These are phyloP conservation scores for Nymphaea colorata DNA, from an alignment of 164 flowering plant species.

Conservation along the genomic window DNA sequence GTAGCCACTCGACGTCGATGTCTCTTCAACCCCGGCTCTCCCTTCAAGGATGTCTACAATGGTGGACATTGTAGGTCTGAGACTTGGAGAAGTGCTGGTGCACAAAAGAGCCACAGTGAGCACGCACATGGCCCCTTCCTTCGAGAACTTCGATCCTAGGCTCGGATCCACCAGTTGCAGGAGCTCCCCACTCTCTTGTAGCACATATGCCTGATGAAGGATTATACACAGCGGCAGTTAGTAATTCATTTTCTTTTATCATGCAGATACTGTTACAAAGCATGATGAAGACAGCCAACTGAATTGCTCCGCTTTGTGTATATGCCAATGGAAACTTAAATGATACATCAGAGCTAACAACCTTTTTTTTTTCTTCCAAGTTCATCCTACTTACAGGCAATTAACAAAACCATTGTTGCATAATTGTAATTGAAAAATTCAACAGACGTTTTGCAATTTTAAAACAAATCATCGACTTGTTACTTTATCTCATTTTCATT, in stretches of 20 bases:
- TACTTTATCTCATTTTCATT: no score
- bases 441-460: no score
- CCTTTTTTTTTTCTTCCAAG: no score
- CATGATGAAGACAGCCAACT: no score
- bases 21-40: not conserved
- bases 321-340: not conserved
- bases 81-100: not conserved
- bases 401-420: no score
- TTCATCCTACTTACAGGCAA: no score
- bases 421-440: no score
- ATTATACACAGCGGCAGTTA: not conserved
- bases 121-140: constrained; percentile 1
- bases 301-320: not conserved
- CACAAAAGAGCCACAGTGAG: constrained; percentile 5
- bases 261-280: no score
- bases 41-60: constrained; percentile 5
- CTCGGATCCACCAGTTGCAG: not conserved
- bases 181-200: not conserved
- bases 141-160: not conserved
- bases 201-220: not conserved
- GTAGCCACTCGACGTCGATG: not conserved
- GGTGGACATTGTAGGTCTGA: constrained; percentile 4
- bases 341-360: no score
- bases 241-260: not conserved
- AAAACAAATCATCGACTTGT: no score